Percentiles rank a stretch among this genome's conserved stretches.
phyloP scores from a whole-genome alignment of 2,329 filamentous ascomycete species.

The Mycogone perniciosa region DNA sequence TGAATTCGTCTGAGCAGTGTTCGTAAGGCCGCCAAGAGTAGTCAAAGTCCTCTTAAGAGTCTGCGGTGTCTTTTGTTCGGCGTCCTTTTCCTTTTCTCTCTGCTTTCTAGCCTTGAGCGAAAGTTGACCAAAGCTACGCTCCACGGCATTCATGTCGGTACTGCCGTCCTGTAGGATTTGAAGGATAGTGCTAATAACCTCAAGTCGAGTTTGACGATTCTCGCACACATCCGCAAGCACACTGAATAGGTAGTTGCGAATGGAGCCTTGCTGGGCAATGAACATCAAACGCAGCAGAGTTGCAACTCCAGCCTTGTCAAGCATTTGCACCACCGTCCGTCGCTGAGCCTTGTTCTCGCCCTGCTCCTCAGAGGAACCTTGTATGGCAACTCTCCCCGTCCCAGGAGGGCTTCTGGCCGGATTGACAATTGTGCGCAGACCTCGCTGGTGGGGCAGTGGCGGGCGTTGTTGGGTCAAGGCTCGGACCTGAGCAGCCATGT shows the following conservation, averaged over 20 bases:
- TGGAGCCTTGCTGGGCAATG: slow-evolving; percentile 82
- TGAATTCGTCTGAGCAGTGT: slow-evolving; percentile 54
- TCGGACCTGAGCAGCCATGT: slow-evolving; percentile 80
- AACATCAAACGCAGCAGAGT: slow-evolving; percentile 99
- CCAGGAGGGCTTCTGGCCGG: slow-evolving; percentile 26
- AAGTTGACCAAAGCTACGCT: slow-evolving; percentile 89
- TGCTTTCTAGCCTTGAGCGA: slow-evolving; percentile 85
- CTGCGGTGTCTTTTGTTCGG: slow-evolving; percentile 69
- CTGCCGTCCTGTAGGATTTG: slow-evolving; percentile 95
- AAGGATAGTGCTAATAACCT: slow-evolving; percentile 86
- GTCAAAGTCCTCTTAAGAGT: slow-evolving; percentile 69
- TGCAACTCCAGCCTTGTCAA: slow-evolving; percentile 91
- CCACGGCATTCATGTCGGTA: slow-evolving; percentile 84
- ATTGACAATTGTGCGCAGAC: slow-evolving; percentile 24
- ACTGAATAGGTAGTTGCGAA: slow-evolving; percentile 75
- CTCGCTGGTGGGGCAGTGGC: slow-evolving; percentile 22
- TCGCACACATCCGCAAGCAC: slow-evolving; percentile 89
- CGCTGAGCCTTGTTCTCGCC: slow-evolving; percentile 61
- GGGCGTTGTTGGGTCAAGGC: slow-evolving; percentile 48
- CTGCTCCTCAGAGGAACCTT: slow-evolving; percentile 32
- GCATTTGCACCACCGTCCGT: slow-evolving; percentile 86
- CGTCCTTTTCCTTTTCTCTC: slow-evolving; percentile 55
- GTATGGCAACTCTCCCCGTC: slow-evolving; percentile 16
- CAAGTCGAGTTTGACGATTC: slow-evolving; percentile 90
- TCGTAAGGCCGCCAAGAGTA: slow-evolving; percentile 40